These are phyloP conservation scores for Rhynchospora tenuis DNA, from an alignment of 176 grass and related monocot species.

Conservation along the genomic window DNA sequence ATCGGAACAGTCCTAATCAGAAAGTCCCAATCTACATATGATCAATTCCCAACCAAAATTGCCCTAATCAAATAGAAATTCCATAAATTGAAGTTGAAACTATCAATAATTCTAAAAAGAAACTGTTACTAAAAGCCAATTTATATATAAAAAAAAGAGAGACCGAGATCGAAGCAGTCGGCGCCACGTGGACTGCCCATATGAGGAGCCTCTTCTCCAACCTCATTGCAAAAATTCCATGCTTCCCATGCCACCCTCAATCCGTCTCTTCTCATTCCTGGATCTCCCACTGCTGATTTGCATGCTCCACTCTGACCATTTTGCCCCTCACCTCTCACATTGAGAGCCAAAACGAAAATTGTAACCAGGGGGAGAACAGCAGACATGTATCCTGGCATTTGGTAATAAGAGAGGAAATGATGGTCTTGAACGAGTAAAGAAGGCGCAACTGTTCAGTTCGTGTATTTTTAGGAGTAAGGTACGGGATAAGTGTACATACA, in stretches of 20 bases:
- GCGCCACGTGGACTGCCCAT: conserved; percentile 89
- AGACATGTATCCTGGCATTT: not conserved
- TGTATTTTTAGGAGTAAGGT: not conserved
- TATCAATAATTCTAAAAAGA: not conserved
- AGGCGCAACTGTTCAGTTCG: not conserved
- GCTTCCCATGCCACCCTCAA: conserved; percentile 79
- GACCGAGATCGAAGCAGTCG: conserved; percentile 86
- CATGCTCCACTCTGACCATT: conserved; percentile 14
- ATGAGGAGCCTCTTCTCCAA: conserved; percentile 59
- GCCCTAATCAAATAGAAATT: not conserved
- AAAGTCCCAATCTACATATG: not conserved
- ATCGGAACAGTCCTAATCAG: not conserved
- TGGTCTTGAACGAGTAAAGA: not conserved
- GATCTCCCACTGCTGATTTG: conserved; percentile 67
- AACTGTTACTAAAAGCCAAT: not conserved
- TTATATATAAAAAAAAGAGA: not conserved
- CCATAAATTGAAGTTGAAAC: not conserved
- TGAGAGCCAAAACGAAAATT: not conserved
- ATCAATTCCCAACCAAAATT: not conserved
- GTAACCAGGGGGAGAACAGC: not conserved
- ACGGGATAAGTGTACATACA: not conserved
- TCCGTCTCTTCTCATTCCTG: conserved; percentile 74
- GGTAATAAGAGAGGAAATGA: not conserved
- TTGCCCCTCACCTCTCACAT: not conserved
- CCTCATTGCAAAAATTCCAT: conserved; percentile 98